Percentiles rank a stretch among this genome's conserved stretches.
Evolutionary conservation across 768 basidiomycete genomes (phyloP).

Genomic region (Harrya chromipes): DNA sequence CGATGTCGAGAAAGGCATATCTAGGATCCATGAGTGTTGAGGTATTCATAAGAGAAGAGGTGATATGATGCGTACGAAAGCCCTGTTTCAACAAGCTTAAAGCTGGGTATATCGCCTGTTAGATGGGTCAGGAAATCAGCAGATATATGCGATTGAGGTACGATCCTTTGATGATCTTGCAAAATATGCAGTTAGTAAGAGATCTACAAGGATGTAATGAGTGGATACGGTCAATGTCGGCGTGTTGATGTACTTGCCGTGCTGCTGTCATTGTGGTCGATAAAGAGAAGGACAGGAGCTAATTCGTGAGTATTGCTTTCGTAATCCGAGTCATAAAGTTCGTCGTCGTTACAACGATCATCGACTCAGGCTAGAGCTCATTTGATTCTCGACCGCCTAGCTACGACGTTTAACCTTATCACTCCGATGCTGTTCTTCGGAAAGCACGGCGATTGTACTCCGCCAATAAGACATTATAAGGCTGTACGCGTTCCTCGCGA

Average conservation of each 20-base stretch:
- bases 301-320: too few species aligned
- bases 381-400: too few species aligned
- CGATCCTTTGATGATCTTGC: conserved; percentile 89
- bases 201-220: conserved; percentile 37
- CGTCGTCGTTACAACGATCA: too few species aligned
- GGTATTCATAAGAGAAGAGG: background rate
- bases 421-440: too few species aligned
- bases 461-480: too few species aligned
- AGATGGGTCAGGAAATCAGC: background rate
- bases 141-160: background rate
- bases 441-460: too few species aligned
- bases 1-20: conserved; percentile 90
- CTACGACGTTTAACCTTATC: too few species aligned
- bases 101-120: conserved; percentile 85
- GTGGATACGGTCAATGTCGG: background rate
- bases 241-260: conserved; percentile 15
- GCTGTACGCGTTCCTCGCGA: too few species aligned
- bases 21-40: conserved; percentile 32
- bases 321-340: too few species aligned
- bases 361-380: too few species aligned
- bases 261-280: conserved; percentile 15
- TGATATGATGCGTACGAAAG: conserved; percentile 48
- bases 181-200: conserved; percentile 78
- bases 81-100: conserved; percentile 78
- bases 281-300: too few species aligned